Evolutionary conservation across 1,139 yeast species (phyloP).

Genomic region (Hanseniaspora sp.): DNA sequence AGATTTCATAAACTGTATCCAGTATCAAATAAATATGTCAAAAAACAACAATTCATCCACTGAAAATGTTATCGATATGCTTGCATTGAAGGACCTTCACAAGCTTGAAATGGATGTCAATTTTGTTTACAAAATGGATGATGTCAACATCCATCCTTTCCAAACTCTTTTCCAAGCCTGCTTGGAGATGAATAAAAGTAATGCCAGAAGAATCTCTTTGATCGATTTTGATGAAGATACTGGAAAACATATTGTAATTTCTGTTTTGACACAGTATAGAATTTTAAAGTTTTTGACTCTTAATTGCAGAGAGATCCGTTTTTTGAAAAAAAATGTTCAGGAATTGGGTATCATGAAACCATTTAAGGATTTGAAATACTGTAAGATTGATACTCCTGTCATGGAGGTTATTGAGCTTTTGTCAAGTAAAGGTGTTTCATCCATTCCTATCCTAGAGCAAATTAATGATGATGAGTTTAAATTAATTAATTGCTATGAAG

Average conservation of each 20-base stretch:
- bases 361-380: conserved; percentile 49
- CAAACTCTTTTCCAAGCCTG: conserved; percentile 88
- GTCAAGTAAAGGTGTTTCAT: conserved; percentile 69
- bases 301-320: conserved; percentile 89
- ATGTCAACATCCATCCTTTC: conserved; percentile 83
- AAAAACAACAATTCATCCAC: conserved; percentile 29
- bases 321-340: conserved; percentile 63
- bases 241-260: conserved; percentile 84
- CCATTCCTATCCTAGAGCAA: conserved; percentile 87
- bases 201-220: conserved; percentile 87
- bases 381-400: conserved; percentile 86
- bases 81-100: conserved; percentile 73
- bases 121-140: conserved; percentile 68
- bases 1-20: conserved; percentile 90
- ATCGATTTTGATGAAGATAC: conserved; percentile 91
- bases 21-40: conserved; percentile 83
- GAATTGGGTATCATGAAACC: conserved; percentile 54
- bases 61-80: conserved; percentile 78
- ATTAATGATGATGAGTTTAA: conserved; percentile 36
- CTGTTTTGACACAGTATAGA: conserved; percentile 92
- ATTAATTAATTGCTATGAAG: conserved; percentile 84
- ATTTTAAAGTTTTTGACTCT: conserved; percentile 89
- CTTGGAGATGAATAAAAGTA: conserved; percentile 76
- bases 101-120: conserved; percentile 84
- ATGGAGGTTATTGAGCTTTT: conserved; percentile 82